Evolutionary conservation across 1,139 yeast genomes (phyloP), one percentile per base, ranked within the genome.

Genomic region (Protomyces inouyei): DNA sequence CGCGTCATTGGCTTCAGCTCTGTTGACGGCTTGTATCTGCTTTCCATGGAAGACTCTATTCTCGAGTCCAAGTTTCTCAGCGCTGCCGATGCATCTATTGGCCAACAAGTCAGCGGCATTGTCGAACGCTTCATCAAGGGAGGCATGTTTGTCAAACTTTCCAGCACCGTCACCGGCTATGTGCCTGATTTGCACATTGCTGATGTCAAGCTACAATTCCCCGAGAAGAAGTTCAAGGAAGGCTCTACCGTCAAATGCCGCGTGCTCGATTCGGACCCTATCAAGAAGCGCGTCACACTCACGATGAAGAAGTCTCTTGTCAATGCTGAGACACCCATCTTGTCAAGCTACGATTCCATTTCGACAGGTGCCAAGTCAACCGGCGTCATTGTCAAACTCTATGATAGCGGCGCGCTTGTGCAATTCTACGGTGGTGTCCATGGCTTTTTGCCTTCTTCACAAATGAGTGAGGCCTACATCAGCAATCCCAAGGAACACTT

Each of bases 401-500:
- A 84, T 66, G 86, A 86, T 67, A 80, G 81, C 67, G 98, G 98
- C 70, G 96, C 88, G 54, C 78, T 91, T 61, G 85, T 93, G 3
- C 83, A 91, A 35, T 91, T 93, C 72, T 91, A 90, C 73, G 95
- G 95, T 66, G 80, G 81, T 63, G 76, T 88, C 54, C 82, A 81
- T 70, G 98, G 93, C 0, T 92, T 84, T 73, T 79, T 93, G 68
- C 98, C 98, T 51, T 84, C 86, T 69, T 80, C 85, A 65, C 98
- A 93, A 77, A 88, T 93, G 71, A 87, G 96, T 63, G 98, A 93
- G 76, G 86, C 96, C 1, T 88, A 83, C 73, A 93, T 91, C 57
- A 80, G 80, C 65, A 84, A 84, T 64, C 91, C 96, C 21, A 83
- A 83, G 70, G 95, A 91, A 68, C 87, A 86, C 74, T 81, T 92